Percentiles rank a stretch among this genome's conserved stretches.
Conservation (phyloP, 257 asterid genomes). For the Pogostemon cablin region DNA sequence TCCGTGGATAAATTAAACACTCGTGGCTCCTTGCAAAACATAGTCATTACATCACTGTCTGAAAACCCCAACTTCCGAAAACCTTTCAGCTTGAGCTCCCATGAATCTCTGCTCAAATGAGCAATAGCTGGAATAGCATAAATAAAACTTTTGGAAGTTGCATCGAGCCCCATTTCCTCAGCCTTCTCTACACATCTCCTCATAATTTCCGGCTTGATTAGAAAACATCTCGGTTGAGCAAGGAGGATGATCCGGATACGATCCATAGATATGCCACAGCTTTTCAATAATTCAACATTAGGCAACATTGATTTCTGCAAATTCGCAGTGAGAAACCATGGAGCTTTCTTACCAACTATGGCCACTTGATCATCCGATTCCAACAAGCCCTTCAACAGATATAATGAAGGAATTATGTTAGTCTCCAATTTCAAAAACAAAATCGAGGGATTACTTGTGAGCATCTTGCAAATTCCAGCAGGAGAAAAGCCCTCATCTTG, state of each 20-base stretch:
- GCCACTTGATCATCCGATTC: conserved; percentile 41
- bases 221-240: conserved; percentile 34
- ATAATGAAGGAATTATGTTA: conserved; percentile 32
- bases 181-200: conserved; percentile 12
- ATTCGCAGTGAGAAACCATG: conserved; percentile 35
- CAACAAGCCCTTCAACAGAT: conserved; percentile 33
- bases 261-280: conserved; percentile 41
- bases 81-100: background rate
- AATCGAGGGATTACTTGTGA: background rate
- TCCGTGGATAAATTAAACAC: conserved; percentile 29
- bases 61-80: conserved; percentile 39
- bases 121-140: background rate
- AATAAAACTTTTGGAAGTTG: conserved; percentile 29
- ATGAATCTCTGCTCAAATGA: conserved; percentile 16
- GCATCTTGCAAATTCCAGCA: background rate
- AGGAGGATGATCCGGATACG: conserved; percentile 22
- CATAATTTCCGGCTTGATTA: conserved; percentile 24
- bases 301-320: conserved; percentile 41
- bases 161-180: conserved; percentile 30
- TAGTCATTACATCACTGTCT: conserved; percentile 26
- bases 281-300: conserved; percentile 43
- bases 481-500: background rate
- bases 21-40: conserved; percentile 37
- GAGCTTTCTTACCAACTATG: conserved; percentile 23
- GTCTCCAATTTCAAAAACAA: conserved; percentile 18